Evolutionary conservation across 192 early-diverging fungal genomes (phyloP).

Genomic region (Phycomyces nitens): DNA sequence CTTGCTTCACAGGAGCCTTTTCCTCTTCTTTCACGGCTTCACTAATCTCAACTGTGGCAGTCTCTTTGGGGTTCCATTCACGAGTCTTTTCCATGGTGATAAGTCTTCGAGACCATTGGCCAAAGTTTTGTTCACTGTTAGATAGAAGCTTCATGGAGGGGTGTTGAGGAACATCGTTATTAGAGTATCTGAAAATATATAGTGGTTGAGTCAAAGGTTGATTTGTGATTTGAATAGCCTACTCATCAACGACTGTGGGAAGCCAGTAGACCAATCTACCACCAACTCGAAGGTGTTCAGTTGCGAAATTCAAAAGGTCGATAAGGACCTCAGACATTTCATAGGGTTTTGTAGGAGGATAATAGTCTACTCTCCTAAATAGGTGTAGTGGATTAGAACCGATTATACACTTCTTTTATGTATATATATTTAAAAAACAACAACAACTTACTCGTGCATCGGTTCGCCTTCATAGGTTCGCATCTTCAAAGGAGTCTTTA

Average conservation of each 20-base stretch:
- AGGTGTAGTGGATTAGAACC: too few species aligned
- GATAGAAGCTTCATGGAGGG: conserved; percentile 76
- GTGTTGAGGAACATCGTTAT: conserved; percentile 79
- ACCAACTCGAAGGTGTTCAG: conserved; percentile 66
- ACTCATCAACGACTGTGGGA: conserved; percentile 86
- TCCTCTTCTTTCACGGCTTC: conserved; percentile 17
- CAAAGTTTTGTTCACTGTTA: conserved; percentile 94
- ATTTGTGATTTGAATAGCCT: too few species aligned
- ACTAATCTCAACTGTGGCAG: conserved; percentile 10
- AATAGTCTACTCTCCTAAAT: conserved; percentile 60
- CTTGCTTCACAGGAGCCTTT: conserved; percentile 4
- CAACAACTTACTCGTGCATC: conserved; percentile 41
- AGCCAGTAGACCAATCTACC: conserved; percentile 96
- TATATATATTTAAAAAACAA: neutral
- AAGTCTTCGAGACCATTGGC: conserved; percentile 85
- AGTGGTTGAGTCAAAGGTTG: too few species aligned
- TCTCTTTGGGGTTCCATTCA: conserved; percentile 3
- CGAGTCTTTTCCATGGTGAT: conserved; percentile 92
- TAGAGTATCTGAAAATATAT: conserved; percentile 44
- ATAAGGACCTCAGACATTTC: conserved; percentile 88
- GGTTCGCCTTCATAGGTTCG: conserved; percentile 43
- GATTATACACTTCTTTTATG: conserved; percentile 1
- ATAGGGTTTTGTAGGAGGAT: conserved; percentile 91
- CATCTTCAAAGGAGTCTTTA: conserved; percentile 38
- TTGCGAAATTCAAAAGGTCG: conserved; percentile 84